Percentiles rank a stretch among this genome's conserved stretches.
phyloP scores from a whole-genome alignment of 2,329 filamentous ascomycete genomes.

The Diaporthe aspalathi region DNA sequence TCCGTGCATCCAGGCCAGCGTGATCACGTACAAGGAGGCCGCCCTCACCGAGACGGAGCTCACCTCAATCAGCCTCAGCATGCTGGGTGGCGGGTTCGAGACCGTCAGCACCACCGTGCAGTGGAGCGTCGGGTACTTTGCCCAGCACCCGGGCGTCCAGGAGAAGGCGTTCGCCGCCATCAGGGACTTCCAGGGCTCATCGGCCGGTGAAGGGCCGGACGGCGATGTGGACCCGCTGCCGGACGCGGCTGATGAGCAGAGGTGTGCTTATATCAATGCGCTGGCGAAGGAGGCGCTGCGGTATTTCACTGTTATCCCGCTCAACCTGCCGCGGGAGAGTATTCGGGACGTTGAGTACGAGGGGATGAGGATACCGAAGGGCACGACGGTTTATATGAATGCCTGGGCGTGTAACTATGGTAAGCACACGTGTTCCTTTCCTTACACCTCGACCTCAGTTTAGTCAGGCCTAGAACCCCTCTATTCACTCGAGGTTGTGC shows the following conservation, averaged over 20 bases:
- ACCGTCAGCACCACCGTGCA: constrained; percentile 38
- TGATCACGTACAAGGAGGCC: constrained; percentile 38
- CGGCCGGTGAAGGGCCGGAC: not conserved
- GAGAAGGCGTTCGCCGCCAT: constrained; percentile 68
- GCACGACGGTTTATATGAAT: constrained; percentile 74
- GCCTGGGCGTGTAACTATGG: constrained; percentile 53
- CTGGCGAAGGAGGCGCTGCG: constrained; percentile 73
- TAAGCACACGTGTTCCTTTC: not conserved
- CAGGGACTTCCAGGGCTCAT: constrained; percentile 48
- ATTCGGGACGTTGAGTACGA: constrained; percentile 69
- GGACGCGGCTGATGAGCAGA: constrained; percentile 73
- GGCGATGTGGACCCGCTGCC: constrained; percentile 63
- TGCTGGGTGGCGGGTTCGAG: constrained; percentile 57
- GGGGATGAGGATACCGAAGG: constrained; percentile 66
- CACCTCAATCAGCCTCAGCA: constrained; percentile 61
- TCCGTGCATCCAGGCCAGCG: constrained; percentile 39
- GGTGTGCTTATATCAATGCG: constrained; percentile 72
- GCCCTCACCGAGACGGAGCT: constrained; percentile 37
- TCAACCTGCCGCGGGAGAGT: constrained; percentile 70
- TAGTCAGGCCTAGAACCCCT: not conserved
- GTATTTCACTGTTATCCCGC: constrained; percentile 73
- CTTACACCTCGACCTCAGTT: not conserved
- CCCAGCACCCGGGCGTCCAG: constrained; percentile 64
- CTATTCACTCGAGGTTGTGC: too few relatives aligned
- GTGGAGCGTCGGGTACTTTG: constrained; percentile 40